Conservation (phyloP, 2,329 filamentous ascomycete species). For the Cryphonectria carpinicola region DNA sequence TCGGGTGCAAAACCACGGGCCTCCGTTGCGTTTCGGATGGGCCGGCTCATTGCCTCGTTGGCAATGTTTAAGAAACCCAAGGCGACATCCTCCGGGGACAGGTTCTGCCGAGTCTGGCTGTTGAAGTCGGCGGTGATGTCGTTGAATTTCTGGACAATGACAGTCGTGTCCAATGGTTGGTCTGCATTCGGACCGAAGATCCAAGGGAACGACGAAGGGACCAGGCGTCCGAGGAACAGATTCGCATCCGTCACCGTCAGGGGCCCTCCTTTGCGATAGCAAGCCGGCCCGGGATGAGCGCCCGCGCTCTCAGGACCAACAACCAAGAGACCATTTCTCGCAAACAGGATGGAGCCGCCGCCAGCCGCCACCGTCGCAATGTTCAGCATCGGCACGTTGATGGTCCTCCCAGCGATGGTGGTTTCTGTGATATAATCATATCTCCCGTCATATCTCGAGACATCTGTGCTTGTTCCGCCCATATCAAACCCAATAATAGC, state of each 20-base stretch:
- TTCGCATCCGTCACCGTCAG: slow-evolving; percentile 76
- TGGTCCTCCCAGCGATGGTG: slow-evolving; percentile 71
- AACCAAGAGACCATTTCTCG: slow-evolving; percentile 71
- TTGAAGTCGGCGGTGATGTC: slow-evolving; percentile 48
- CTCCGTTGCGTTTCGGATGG: slow-evolving; percentile 75
- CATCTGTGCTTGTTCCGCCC: slow-evolving; percentile 74
- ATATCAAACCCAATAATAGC: slow-evolving; percentile 55
- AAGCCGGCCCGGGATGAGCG: slow-evolving; percentile 72
- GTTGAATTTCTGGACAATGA: slow-evolving; percentile 46
- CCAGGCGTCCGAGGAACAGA: slow-evolving; percentile 55
- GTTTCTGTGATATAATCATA: slow-evolving; percentile 76
- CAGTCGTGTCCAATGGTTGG: slow-evolving; percentile 49
- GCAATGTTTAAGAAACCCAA: slow-evolving; percentile 76
- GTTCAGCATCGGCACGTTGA: slow-evolving; percentile 72
- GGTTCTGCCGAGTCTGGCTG: slow-evolving; percentile 37
- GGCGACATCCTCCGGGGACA: slow-evolving; percentile 50
- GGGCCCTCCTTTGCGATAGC: slow-evolving; percentile 71
- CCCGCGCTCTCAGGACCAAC: slow-evolving; percentile 75
- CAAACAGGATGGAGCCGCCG: slow-evolving; percentile 61
- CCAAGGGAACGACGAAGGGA: slow-evolving; percentile 69
- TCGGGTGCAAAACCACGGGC: slow-evolving; percentile 49
- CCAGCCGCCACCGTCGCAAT: slow-evolving; percentile 70
- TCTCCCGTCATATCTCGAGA: slow-evolving; percentile 69
- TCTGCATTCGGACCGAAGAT: slow-evolving; percentile 73
- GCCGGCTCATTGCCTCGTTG: slow-evolving; percentile 76